These are phyloP conservation scores for Fusarium algeriense DNA, from an alignment of 2,329 filamentous ascomycete genomes.

Conservation along the genomic window DNA sequence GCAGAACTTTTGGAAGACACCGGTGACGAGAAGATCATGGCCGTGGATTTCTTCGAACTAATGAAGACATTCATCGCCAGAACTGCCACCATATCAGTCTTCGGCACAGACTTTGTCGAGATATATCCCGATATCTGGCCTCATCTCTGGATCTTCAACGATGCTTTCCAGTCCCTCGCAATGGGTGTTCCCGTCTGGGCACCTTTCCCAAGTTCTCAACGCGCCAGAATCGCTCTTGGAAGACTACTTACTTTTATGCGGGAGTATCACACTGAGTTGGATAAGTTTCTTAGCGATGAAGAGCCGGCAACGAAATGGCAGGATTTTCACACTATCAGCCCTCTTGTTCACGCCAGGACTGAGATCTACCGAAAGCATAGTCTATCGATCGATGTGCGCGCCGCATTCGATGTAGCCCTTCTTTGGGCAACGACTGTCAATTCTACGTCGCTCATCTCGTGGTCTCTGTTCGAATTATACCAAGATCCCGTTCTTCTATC, in stretches of 20 bases:
- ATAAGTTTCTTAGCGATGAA: conserved; percentile 50
- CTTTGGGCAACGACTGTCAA: conserved; percentile 57
- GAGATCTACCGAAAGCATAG: conserved; percentile 48
- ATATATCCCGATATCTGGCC: conserved; percentile 56
- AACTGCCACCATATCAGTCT: conserved; percentile 52
- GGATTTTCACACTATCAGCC: conserved; percentile 53
- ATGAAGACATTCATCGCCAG: conserved; percentile 53
- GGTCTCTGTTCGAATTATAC: conserved; percentile 58
- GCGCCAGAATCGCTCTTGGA: conserved; percentile 48
- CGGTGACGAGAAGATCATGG: conserved; percentile 45
- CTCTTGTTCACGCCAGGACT: conserved; percentile 49
- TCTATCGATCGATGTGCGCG: conserved; percentile 50
- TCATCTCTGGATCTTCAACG: conserved; percentile 55
- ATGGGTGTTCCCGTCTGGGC: conserved; percentile 51
- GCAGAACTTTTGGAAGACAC: conserved; percentile 49
- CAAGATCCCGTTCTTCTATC: conserved; percentile 54
- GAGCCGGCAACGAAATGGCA: conserved; percentile 53
- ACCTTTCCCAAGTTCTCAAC: conserved; percentile 50
- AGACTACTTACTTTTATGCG: conserved; percentile 47
- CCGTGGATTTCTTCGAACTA: conserved; percentile 52
- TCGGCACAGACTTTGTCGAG: conserved; percentile 57
- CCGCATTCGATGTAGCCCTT: conserved; percentile 52
- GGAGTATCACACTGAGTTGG: conserved; percentile 54
- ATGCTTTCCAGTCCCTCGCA: conserved; percentile 50
- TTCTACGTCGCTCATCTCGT: conserved; percentile 54